Base-by-base conservation (phyloP, 1,139 yeast genomes). In the Lodderomyces beijingensis region DNA sequence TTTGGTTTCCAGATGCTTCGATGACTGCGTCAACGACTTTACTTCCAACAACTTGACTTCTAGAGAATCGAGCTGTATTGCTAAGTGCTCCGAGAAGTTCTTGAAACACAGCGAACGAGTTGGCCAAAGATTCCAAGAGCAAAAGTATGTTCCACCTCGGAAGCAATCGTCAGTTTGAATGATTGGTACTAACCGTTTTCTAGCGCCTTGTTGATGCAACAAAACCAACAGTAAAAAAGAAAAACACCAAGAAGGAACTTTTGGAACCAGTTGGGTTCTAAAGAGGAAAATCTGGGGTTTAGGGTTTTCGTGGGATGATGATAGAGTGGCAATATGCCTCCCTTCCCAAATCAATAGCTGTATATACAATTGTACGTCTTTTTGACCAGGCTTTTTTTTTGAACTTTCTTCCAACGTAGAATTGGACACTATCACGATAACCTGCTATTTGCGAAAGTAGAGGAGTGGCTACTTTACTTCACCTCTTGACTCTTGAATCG, bases 111-210 rank as follows among this genome's bases (percentile, higher is more conserved):
- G 93, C 62, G 98, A 91, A 70, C 82, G 98, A 61, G 96, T 93
- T 38, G 98, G 98, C 32, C 94, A 86, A 63, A 81, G 98, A 66
- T 91, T 91, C 88, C 97, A 91, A 65, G 98, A 91, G 59, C 96
- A 89, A 65, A 91, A 89, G 67, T 62, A 56, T 40, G 61, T 56
- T 42, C 37, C 11, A 28, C n/a, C 21, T 8, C n/a, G n/a, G n/a
- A n/a, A n/a, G n/a, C n/a, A n/a, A n/a, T n/a, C n/a, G n/a, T n/a
- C n/a, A n/a, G n/a, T n/a, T n/a, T n/a, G n/a, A n/a, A n/a, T n/a
- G n/a, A n/a, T n/a, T n/a, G n/a, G n/a, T 16, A 27, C 18, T 17
- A 25, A 12, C 31, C 11, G 20, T 20, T 32, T 13, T 37, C 18
- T 46, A 62, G 68, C 42, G 74, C 74, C 38, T 49, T 65, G 50